Base-by-base conservation (phyloP, 1,284 basidiomycete genomes). In the Athelia psychrophila region DNA sequence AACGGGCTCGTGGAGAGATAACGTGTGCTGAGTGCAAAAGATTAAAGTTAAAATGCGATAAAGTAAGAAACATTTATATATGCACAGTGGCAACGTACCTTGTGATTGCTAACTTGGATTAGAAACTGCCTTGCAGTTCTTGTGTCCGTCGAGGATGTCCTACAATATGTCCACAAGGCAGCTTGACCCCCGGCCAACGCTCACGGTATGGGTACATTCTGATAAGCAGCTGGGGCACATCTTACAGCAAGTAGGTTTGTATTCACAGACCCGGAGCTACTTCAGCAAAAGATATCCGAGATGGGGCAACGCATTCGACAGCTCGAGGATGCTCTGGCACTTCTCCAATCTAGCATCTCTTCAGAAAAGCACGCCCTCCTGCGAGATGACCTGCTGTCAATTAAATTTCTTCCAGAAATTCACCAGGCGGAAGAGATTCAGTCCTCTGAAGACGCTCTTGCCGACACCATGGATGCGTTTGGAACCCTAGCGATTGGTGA, bases 141-240 rank as follows among this genome's bases (percentile, higher is more conserved):
- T 81, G 62, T 33, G 69, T 61, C 47, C 42, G 20, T 30, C 38
- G 87, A 56, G 86, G 86, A 38, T 88, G 87, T 63, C 77, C 81
- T 30, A 75, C 83, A 0, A 62, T 89, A 22, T 89, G 86, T 71
- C 86, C 86, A 3, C 88, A 88, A 61, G 86, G 82, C 18, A 83
- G 78, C 55, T 65, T 86, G 18, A 74, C 82, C 1, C 83, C 83
- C 19, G 83, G 83, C 13, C 81, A 85, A 66, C 81, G 82, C 48
- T 84, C 81, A 32, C 75, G 81, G 30, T 86, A 86, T 57, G 83
- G 88, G 24, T 16, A 3, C 24, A n/a, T 88, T 36, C 84, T 85
- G 3, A 86, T 83, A 30, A 88, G 86, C 27, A 30, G 6, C 27
- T 30, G 27, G 13, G 5, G 6, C 27, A 30, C 27, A 13, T 5